Evolutionary conservation across 2,329 filamentous ascomycete species (phyloP).

Genomic region (Ophiostoma pallidulum): DNA sequence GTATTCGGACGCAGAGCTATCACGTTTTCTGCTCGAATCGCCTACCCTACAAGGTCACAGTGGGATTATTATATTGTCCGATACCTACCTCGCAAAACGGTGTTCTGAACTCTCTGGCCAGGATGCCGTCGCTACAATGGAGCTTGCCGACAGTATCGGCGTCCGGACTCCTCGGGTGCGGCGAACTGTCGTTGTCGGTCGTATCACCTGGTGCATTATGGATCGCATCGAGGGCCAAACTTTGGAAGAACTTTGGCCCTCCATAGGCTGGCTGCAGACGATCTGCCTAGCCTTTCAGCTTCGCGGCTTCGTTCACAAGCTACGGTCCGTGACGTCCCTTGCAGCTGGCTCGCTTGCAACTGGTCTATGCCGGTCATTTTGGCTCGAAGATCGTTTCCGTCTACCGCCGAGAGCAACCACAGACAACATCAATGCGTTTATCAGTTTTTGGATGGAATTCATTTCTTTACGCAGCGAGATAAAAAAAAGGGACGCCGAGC

Average conservation of each 20-base stretch:
- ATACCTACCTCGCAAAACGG: conserved; percentile 3
- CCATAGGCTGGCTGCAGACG: conserved; percentile 9
- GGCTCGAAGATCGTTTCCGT: conserved; percentile 11
- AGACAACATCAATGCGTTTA: conserved; percentile 7
- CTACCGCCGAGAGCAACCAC: conserved; percentile 6
- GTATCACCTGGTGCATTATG: conserved; percentile 7
- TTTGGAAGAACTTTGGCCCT: conserved; percentile 10
- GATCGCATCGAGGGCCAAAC: conserved; percentile 7
- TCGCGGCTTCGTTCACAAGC: conserved; percentile 5
- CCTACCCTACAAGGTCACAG: conserved; percentile 4
- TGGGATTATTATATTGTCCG: conserved; percentile 7
- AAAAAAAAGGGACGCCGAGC: conserved; percentile 5
- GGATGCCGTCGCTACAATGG: conserved; percentile 7
- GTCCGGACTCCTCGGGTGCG: conserved; percentile 5
- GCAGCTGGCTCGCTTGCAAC: conserved; percentile 10
- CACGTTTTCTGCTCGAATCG: conserved; percentile 4
- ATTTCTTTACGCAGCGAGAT: conserved; percentile 7
- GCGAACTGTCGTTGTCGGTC: conserved; percentile 6
- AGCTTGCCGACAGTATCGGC: conserved; percentile 6
- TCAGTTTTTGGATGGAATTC: conserved; percentile 8
- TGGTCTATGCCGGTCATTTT: conserved; percentile 11
- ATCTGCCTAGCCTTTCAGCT: conserved; percentile 9
- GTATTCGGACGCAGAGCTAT: conserved; percentile 7
- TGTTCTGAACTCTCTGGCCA: neutral
- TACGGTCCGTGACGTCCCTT: conserved; percentile 5